Evolutionary conservation across 495 filamentous ascomycete genomes (phyloP).

Genomic region (Penicillium nucicola): DNA sequence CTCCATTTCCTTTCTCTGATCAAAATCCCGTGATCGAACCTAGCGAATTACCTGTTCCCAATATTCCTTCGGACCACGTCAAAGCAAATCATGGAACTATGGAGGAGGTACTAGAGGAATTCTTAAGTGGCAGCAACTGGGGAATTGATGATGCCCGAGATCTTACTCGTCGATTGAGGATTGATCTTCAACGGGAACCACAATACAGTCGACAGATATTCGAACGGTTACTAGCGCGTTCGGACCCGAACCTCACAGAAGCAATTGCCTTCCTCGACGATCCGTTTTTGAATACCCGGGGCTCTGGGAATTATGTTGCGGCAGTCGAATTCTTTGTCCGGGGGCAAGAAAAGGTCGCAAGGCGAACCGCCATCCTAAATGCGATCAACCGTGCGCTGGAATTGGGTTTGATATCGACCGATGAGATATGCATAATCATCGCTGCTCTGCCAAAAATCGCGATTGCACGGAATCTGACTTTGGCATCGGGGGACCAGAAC

Average conservation of each 20-base stretch:
- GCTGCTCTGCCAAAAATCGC: conserved; percentile 19
- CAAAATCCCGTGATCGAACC: conserved; percentile 14
- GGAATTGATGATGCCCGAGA: conserved; percentile 27
- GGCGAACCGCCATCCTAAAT: conserved; percentile 21
- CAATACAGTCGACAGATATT: conserved; percentile 42
- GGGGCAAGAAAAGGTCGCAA: conserved; percentile 9
- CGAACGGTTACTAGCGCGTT: conserved; percentile 27
- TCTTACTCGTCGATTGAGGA: conserved; percentile 22
- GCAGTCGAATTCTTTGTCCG: conserved; percentile 20
- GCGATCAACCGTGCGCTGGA: conserved; percentile 34
- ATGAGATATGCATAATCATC: conserved; percentile 36
- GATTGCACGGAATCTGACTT: conserved; percentile 15
- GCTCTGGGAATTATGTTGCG: conserved; percentile 37
- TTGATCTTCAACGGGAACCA: conserved; percentile 39
- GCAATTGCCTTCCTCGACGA: conserved; percentile 44
- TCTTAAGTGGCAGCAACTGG: conserved; percentile 16
- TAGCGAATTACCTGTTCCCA: conserved; percentile 4
- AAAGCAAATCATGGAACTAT: not conserved
- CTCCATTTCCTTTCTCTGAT: conserved; percentile 18
- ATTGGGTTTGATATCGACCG: conserved; percentile 33
- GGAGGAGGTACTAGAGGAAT: conserved; percentile 14
- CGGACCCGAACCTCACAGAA: conserved; percentile 15
- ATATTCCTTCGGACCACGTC: not conserved
- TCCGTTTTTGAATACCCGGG: conserved; percentile 34
- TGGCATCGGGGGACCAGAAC: conserved; percentile 12